Conservation (phyloP, 2,329 filamentous ascomycete genomes). For the Neonectria hederae region DNA sequence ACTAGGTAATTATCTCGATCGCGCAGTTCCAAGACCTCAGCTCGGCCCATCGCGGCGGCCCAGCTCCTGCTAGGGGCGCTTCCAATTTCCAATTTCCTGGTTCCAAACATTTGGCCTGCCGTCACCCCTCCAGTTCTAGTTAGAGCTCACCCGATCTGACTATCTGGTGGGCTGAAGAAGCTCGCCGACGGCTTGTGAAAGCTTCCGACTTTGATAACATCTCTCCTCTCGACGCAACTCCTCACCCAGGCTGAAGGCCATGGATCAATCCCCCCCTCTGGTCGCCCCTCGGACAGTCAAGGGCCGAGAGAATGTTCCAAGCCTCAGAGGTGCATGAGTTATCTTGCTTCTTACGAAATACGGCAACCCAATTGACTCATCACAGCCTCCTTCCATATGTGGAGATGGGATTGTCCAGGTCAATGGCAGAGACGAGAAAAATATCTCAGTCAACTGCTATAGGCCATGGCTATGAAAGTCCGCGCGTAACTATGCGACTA, state of each 20-base stretch:
- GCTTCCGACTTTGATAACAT: conserved; percentile 23
- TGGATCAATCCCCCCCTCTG: conserved; percentile 27
- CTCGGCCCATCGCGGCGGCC: conserved; percentile 1
- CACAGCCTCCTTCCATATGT: conserved; percentile 1
- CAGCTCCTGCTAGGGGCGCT: conserved; percentile 7
- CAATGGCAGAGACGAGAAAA: background rate
- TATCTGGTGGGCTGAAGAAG: conserved; percentile 33
- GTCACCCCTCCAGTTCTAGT: conserved; percentile 2
- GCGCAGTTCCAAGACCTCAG: background rate
- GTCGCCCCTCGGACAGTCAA: conserved; percentile 2
- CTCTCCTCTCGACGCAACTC: conserved; percentile 4
- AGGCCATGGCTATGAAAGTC: background rate
- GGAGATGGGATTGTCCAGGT: background rate
- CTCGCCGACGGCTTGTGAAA: conserved; percentile 28
- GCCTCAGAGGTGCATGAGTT: background rate
- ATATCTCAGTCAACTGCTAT: background rate
- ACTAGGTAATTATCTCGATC: conserved; percentile 13
- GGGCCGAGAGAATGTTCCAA: background rate
- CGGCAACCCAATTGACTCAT: background rate
- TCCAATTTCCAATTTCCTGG: conserved; percentile 15
- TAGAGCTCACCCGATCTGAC: conserved; percentile 21
- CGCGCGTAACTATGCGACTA: background rate
- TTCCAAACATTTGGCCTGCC: background rate
- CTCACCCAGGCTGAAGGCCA: conserved; percentile 27
- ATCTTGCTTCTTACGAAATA: conserved; percentile 8